Evolutionary conservation across 2,329 filamentous ascomycete genomes (phyloP).

Genomic region (Atkinsonella hypoxylon): DNA sequence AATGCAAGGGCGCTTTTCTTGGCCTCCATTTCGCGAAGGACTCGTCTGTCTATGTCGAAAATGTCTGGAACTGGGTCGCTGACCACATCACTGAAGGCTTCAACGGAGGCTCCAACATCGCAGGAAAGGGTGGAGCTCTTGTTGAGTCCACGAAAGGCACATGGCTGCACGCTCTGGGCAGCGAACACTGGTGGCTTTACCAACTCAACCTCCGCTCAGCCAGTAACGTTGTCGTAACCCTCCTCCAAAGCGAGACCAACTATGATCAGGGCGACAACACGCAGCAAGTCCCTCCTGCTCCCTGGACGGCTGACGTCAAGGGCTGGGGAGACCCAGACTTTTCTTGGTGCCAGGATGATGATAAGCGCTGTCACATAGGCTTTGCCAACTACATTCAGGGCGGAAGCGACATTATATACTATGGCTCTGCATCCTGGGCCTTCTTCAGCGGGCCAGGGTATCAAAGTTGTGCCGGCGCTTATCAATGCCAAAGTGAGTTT

Average conservation of each 20-base stretch:
- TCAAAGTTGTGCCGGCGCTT: slow-evolving; percentile 17
- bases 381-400: slow-evolving; percentile 30
- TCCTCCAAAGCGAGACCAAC: slow-evolving; percentile 44
- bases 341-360: slow-evolving; percentile 23
- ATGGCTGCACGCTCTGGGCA: slow-evolving; percentile 35
- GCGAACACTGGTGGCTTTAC: slow-evolving; percentile 47
- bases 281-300: slow-evolving; percentile 22
- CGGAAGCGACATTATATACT: slow-evolving; percentile 27
- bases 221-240: slow-evolving; percentile 34
- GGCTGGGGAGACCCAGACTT: slow-evolving; percentile 32
- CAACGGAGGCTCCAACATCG: slow-evolving; percentile 32
- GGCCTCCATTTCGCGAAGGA: slow-evolving; percentile 34
- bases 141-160: slow-evolving; percentile 34
- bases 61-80: slow-evolving; percentile 27
- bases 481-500: slow-evolving; percentile 4
- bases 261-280: slow-evolving; percentile 22
- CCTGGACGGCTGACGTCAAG: slow-evolving; percentile 24
- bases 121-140: slow-evolving; percentile 35
- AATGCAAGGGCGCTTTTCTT: slow-evolving; percentile 35
- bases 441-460: slow-evolving; percentile 30
- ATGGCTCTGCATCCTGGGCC: slow-evolving; percentile 30
- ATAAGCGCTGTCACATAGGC: slow-evolving; percentile 31
- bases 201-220: slow-evolving; percentile 41
- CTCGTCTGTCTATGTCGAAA: slow-evolving; percentile 14
- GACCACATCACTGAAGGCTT: slow-evolving; percentile 35